Conservation (phyloP, 371 early-diverging fungal genomes). For the Mucor sp. region DNA sequence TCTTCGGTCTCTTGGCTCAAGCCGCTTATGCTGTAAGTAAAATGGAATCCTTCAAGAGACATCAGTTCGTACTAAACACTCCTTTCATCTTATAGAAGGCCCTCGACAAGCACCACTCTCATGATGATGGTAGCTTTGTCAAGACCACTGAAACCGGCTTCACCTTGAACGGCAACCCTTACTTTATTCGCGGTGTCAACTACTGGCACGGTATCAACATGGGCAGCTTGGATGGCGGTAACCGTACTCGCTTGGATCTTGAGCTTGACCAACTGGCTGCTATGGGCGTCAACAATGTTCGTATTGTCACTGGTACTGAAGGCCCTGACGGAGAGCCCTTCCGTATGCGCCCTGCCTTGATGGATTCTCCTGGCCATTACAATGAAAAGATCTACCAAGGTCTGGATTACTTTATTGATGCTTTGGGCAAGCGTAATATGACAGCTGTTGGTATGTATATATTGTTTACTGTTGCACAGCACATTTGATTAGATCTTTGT, state of each 20-base stretch:
- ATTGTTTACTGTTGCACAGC: background rate
- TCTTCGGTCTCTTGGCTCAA: background rate
- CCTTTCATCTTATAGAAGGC: background rate
- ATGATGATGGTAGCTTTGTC: background rate
- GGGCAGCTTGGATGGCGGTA: background rate
- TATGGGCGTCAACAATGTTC: background rate
- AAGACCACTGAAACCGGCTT: background rate
- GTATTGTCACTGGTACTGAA: background rate
- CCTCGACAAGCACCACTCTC: background rate
- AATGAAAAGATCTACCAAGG: background rate
- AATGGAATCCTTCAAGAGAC: background rate
- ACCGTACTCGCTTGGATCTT: background rate
- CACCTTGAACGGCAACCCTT: background rate
- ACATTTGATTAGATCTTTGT: background rate
- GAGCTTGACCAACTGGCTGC: background rate
- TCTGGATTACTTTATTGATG: background rate
- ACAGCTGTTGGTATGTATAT: background rate
- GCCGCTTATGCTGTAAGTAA: background rate
- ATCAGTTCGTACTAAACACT: background rate
- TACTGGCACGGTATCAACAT: background rate
- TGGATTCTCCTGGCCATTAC: background rate
- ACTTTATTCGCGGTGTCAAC: background rate
- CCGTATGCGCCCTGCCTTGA: background rate
- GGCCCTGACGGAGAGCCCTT: background rate
- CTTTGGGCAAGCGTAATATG: background rate